Percentiles rank a stretch among this genome's conserved stretches.
phyloP scores from a whole-genome alignment of 2,329 filamentous ascomycete genomes.

The Cercospora brassicicola region DNA sequence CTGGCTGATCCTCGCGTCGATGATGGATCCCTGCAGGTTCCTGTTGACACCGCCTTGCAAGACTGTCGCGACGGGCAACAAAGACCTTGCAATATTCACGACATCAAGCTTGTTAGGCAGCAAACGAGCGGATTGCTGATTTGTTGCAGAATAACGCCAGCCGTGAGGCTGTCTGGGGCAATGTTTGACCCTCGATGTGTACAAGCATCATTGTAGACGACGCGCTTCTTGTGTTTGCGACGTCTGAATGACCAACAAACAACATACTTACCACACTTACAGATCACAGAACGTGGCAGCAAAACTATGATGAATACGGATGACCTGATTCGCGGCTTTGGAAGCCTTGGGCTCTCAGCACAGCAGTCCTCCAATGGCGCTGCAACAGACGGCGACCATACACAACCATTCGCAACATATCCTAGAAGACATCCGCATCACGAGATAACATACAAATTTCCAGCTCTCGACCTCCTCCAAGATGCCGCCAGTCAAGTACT shows the following conservation, averaged over 20 bases:
- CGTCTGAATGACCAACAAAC: not conserved
- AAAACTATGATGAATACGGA: not conserved
- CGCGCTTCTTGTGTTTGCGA: not conserved
- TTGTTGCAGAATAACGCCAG: not conserved
- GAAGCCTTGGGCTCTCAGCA: not conserved
- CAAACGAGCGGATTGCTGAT: not conserved
- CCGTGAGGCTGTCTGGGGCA: not conserved
- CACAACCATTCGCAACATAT: slow-evolving; percentile 2
- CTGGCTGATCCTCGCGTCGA: slow-evolving; percentile 1
- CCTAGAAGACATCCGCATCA: slow-evolving; percentile 12
- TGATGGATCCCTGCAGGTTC: not conserved
- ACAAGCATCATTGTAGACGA: not conserved
- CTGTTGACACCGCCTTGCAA: slow-evolving; percentile 8
- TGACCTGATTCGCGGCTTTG: slow-evolving; percentile 4
- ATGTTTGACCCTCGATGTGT: not conserved
- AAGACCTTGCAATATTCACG: not conserved
- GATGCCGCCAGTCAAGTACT: not conserved
- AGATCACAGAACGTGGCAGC: not conserved
- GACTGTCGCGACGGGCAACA: slow-evolving; percentile 12
- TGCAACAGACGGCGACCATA: not conserved
- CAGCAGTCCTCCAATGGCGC: not conserved
- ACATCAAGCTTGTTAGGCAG: not conserved
- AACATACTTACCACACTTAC: not conserved
- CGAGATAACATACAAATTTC: slow-evolving; percentile 12
- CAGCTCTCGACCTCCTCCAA: slow-evolving; percentile 13